phyloP scores from a whole-genome alignment of 805 yeast species.

The Candida palmyrensis region DNA sequence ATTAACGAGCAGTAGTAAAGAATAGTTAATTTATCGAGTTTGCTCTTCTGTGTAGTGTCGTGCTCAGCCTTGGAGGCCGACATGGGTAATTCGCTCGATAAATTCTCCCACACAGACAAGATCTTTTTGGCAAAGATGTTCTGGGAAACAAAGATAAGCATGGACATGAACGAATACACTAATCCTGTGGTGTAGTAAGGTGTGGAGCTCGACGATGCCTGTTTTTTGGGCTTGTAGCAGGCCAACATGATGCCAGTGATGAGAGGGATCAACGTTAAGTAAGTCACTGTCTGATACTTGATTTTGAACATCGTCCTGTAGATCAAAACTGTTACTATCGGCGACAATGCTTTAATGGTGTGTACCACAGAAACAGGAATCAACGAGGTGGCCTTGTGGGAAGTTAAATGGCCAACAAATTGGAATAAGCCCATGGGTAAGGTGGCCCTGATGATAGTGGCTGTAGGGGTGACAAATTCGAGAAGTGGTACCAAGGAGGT shows the following conservation, averaged over 20 bases:
- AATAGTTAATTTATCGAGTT: conserved; percentile 67
- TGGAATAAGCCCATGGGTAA: conserved; percentile 95
- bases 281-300: conserved; percentile 60
- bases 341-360: conserved; percentile 88
- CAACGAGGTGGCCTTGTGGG: conserved; percentile 86
- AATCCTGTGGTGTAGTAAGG: conserved; percentile 33
- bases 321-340: conserved; percentile 79
- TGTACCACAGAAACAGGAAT: conserved; percentile 95
- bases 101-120: conserved; percentile 41
- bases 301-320: conserved; percentile 59
- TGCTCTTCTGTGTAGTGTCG: conserved; percentile 19
- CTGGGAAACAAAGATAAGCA: conserved; percentile 70
- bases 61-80: conserved; percentile 3
- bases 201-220: conserved; percentile 12
- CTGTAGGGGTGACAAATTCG: conserved; percentile 50
- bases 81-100: conserved; percentile 9
- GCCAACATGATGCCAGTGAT: conserved; percentile 82
- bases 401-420: conserved; percentile 83
- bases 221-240: conserved; percentile 48
- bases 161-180: conserved; percentile 47
- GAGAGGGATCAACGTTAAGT: conserved; percentile 73
- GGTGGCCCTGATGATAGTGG: conserved; percentile 54
- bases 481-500: no score
- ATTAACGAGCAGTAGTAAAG: conserved; percentile 65
- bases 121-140: conserved; percentile 76